phyloP scores from a whole-genome alignment of 345 rosid species.

The Syzygium oleosum region DNA sequence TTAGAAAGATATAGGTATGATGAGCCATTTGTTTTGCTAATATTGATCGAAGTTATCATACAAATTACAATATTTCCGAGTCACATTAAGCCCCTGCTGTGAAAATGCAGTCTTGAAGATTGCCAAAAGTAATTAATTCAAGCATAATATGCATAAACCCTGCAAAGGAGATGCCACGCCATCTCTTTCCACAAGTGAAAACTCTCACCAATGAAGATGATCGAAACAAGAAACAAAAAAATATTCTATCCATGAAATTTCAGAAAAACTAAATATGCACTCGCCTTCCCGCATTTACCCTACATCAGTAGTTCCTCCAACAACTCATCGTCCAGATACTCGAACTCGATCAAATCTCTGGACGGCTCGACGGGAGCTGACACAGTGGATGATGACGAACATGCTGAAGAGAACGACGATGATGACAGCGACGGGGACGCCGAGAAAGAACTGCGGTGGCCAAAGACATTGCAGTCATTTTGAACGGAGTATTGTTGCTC shows the following conservation, averaged over 20 bases:
- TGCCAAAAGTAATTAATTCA: background rate
- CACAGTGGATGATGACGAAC: background rate
- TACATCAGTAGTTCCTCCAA: background rate
- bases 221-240: background rate
- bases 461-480: too few species aligned
- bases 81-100: background rate
- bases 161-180: background rate
- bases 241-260: background rate
- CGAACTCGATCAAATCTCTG: background rate
- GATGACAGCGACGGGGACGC: too few species aligned
- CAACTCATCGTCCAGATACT: background rate
- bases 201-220: background rate
- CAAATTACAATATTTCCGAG: background rate
- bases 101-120: background rate
- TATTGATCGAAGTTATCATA: too few species aligned
- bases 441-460: too few species aligned
- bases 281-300: background rate
- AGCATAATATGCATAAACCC: background rate
- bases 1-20: background rate
- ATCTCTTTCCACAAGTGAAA: background rate
- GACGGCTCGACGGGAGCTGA: background rate
- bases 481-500: too few species aligned
- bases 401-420: too few species aligned
- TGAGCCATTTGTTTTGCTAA: background rate
- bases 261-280: background rate